A percentile compares a stretch with the other conserved stretches of the same genome.
Conservation (phyloP, 2,329 filamentous ascomycete genomes). For the Alternaria sp. region DNA sequence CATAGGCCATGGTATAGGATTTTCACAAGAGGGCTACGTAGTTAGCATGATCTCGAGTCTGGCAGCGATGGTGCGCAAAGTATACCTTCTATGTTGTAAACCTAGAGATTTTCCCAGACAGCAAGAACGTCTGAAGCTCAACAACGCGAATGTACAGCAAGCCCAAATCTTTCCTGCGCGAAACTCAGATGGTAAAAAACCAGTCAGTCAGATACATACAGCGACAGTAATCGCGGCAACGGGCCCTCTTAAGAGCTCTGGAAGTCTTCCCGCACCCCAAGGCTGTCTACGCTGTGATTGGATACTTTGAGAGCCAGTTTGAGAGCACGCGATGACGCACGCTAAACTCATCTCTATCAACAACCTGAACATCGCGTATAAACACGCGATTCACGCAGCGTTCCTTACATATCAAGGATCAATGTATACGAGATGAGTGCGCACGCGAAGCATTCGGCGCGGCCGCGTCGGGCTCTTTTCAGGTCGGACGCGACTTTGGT, state of each 20-base stretch:
- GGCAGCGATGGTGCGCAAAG: not conserved
- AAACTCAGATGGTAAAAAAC: not conserved
- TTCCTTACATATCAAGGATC: not conserved
- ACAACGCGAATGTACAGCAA: not conserved
- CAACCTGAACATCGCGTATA: not conserved
- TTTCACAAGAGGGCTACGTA: not conserved
- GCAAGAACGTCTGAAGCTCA: not conserved
- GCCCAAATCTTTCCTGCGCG: not conserved
- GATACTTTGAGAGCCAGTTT: conserved; percentile 27
- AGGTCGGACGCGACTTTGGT: not conserved
- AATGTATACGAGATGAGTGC: not conserved
- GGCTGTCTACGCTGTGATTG: conserved; percentile 22
- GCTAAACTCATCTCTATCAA: not conserved
- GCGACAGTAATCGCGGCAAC: not conserved
- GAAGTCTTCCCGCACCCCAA: not conserved
- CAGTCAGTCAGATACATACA: not conserved
- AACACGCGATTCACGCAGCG: not conserved
- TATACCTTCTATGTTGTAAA: not conserved
- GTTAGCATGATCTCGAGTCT: not conserved
- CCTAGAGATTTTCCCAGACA: not conserved
- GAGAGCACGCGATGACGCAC: conserved; percentile 18
- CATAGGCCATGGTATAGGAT: conserved; percentile 32
- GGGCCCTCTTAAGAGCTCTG: not conserved
- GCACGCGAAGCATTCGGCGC: not conserved
- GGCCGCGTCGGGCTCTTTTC: conserved; percentile 22